Base-by-base conservation (phyloP, 202 grass and related monocot genomes). In the Cymbopogon flexuosus region DNA sequence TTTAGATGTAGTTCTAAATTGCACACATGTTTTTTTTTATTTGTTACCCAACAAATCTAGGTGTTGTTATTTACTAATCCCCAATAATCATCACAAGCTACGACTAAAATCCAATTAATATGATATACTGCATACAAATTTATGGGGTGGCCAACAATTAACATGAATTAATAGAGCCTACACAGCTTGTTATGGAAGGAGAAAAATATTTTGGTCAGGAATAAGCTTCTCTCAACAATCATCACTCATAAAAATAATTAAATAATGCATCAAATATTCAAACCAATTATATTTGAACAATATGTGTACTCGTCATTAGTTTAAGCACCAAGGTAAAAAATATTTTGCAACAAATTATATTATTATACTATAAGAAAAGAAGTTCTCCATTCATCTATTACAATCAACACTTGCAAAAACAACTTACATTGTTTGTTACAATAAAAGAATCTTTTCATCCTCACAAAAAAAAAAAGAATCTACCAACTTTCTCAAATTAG, bases 351-450 rank as follows among this genome's bases (percentile, higher is more conserved):
- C 7, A 19, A 66, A 16, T 3, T 27, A 61, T 29, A 33, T 16
- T 27, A 33, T 33, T 16, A 63, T 13, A 33, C 2, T 36, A 36
- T 1, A 37, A 40, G 12, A 69, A 30, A 57, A n/a, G 5, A 83
- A 37, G 6, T 1, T 72, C 1, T 36, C 56, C 62, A 77, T 49
- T 49, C 18, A 19, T 73, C 47, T 8, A 18, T 79, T 84, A 80
- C 69, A 68, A 60, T 61, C 51, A 33, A 69, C 70, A 62, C 39
- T 88, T 84, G 75, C 41, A 62, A 62, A 46, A 83, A 61, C 2
- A 67, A 35, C 33, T 61, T 45, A 60, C 46, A 56, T 31, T 16
- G 35, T 2, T 47, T 62, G 12, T 22, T 24, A 81, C 33, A 86
- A 73, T 27, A 2, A 16, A 65, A 72, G 43, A 40, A 72, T 73